Evolutionary conservation across 2,329 filamentous ascomycete species (phyloP).

Genomic region (Claviceps citrina): DNA sequence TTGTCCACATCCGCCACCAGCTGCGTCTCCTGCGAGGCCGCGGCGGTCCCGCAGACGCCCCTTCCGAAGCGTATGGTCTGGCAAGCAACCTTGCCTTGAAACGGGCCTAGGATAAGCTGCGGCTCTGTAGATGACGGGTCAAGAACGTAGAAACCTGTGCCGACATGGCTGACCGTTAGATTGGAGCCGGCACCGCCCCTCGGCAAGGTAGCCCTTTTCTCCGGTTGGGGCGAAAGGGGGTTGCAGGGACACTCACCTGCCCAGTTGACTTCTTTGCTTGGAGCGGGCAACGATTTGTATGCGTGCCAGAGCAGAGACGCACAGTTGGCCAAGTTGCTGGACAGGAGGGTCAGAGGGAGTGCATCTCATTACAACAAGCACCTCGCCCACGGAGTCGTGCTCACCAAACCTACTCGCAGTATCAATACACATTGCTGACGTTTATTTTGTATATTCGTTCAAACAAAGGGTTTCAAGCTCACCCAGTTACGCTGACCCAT

Average conservation of each 20-base stretch:
- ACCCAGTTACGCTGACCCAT: slow-evolving; percentile 70
- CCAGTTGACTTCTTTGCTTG: slow-evolving; percentile 61
- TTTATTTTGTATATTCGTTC: too few species aligned
- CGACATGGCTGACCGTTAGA: background rate
- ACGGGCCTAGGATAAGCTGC: slow-evolving; percentile 61
- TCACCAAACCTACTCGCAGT: slow-evolving; percentile 10
- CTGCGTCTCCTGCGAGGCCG: slow-evolving; percentile 44
- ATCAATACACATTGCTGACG: background rate
- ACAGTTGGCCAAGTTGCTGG: slow-evolving; percentile 60
- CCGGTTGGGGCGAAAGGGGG: too few species aligned
- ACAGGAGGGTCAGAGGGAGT: background rate
- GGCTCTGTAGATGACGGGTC: slow-evolving; percentile 30
- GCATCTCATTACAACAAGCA: background rate
- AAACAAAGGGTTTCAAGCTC: slow-evolving; percentile 17
- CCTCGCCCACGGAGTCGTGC: background rate
- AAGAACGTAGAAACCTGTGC: slow-evolving; percentile 55
- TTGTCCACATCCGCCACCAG: slow-evolving; percentile 53
- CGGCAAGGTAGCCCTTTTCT: too few species aligned
- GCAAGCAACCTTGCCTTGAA: slow-evolving; percentile 67
- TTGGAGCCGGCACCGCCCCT: too few species aligned
- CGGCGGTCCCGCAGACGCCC: slow-evolving; percentile 63
- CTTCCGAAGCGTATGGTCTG: slow-evolving; percentile 59
- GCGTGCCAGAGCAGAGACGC: slow-evolving; percentile 68
- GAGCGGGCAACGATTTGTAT: slow-evolving; percentile 53
- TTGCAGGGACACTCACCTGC: slow-evolving; percentile 31